Base-by-base conservation (phyloP, 2,329 filamentous ascomycete genomes). In the Ustilaginoidea virens region DNA sequence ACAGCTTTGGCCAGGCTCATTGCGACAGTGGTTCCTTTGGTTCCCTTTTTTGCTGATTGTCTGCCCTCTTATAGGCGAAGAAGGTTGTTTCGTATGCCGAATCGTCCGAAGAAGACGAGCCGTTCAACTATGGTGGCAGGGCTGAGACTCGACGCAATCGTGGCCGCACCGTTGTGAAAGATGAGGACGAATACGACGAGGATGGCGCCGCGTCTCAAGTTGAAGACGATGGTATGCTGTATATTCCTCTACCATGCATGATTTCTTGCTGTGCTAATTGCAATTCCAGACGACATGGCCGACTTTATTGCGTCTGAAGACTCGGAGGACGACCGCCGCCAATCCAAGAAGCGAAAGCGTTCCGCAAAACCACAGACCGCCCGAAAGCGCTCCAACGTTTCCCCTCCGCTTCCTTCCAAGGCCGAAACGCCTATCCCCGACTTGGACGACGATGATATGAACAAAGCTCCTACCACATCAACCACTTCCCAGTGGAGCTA, bases 221-320 rank as follows among this genome's bases (percentile, higher is more conserved):
- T 25, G 66, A 73, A n/a, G 72, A 74, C 38, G 72, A 74, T 46
- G 70, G 68, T 74, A 52, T 23, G 36, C 18, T 20, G n/a, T 11
- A 4, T n/a, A n/a, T n/a, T n/a, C n/a, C n/a, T n/a, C n/a, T n/a
- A n/a, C n/a, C n/a, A n/a, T n/a, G n/a, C n/a, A n/a, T n/a, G n/a
- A n/a, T 15, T 20, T 17, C 17, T 18, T 17, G 14, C 15, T 27
- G 18, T 12, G 3, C 38, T 41, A 22, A 42, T n/a, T 11, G 7
- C 7, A 2, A 10, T 20, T 19, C n/a, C 27, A 69, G 59, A 65
- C 55, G 81, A 90, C 30, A 72, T 92, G 58, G 82, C 77, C 36
- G 80, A 93, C 48, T 96, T 96, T 44, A 63, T 96, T 15, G 85
- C 79, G 4, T 74, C 79, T 0, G 86, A 94, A 43, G 82, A 92